These are phyloP conservation scores for Cutaneotrichosporon sp. DNA, from an alignment of 1,284 basidiomycete genomes.

Conservation along the genomic window DNA sequence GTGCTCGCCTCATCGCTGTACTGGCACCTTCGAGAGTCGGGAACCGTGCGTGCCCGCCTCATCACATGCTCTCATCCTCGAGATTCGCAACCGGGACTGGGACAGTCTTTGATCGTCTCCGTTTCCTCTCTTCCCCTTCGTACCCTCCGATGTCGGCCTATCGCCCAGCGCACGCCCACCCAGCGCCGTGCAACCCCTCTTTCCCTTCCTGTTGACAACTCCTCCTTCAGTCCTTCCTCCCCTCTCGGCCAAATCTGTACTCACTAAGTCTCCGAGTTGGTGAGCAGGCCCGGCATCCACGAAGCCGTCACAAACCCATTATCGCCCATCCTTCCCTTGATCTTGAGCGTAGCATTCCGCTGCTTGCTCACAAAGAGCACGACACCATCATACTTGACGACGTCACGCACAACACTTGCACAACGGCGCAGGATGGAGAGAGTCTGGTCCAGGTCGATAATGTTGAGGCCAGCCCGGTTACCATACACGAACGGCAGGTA, in stretches of 20 bases:
- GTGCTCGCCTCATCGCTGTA: too few relatives aligned
- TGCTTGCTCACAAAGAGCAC: slow-evolving; percentile 89
- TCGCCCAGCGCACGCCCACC: too few relatives aligned
- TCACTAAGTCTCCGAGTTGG: slow-evolving; percentile 75
- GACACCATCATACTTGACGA: slow-evolving; percentile 77
- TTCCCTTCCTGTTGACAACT: not conserved
- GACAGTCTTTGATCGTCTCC: too few relatives aligned
- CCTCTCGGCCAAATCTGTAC: slow-evolving; percentile 20
- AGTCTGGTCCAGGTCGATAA: slow-evolving; percentile 95
- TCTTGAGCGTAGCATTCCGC: slow-evolving; percentile 71
- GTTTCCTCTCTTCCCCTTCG: too few relatives aligned
- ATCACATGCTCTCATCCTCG: too few relatives aligned
- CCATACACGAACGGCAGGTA: slow-evolving; percentile 95
- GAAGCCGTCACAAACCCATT: slow-evolving; percentile 79
- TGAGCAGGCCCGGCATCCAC: slow-evolving; percentile 92
- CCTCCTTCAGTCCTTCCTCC: not conserved
- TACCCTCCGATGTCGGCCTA: too few relatives aligned
- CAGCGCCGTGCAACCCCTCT: not conserved
- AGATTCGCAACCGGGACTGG: too few relatives aligned
- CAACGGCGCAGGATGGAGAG: slow-evolving; percentile 87
- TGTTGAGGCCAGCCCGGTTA: slow-evolving; percentile 79
- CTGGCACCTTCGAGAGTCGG: too few relatives aligned
- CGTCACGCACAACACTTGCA: slow-evolving; percentile 77
- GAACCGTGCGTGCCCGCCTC: too few relatives aligned
- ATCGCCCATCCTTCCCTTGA: slow-evolving; percentile 72